Evolutionary conservation across 225 moss, liverwort and hornwort genomes (phyloP).

Genomic region (Rhytidiadelphus loreus): DNA sequence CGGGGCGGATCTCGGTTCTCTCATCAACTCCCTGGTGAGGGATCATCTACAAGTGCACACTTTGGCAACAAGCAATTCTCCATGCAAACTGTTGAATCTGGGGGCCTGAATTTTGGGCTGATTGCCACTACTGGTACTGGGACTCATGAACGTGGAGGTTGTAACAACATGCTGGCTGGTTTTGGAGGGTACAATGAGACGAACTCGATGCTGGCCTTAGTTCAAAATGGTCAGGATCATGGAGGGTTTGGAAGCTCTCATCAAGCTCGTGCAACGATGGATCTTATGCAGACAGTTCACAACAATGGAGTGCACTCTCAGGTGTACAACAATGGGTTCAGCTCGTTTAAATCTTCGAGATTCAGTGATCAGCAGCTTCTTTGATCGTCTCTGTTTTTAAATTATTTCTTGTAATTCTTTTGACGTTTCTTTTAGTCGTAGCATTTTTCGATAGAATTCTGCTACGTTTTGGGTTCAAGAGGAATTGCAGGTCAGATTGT

Average conservation of each 20-base stretch:
- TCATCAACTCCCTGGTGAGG: constrained; percentile 5
- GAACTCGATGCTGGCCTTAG: constrained; percentile 9
- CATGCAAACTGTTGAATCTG: background rate
- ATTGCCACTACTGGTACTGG: constrained; percentile 18
- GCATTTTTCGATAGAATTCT: background rate
- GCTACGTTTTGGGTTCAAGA: background rate
- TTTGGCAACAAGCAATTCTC: constrained; percentile 24
- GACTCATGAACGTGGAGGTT: background rate
- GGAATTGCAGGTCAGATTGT: background rate
- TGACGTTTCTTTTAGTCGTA: background rate
- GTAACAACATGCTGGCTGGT: constrained; percentile 4
- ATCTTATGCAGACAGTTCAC: constrained; percentile 31
- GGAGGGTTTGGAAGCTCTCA: background rate
- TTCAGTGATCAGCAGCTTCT: constrained; percentile 14
- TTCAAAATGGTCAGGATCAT: constrained; percentile 3
- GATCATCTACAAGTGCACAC: constrained; percentile 2
- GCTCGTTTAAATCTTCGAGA: constrained; percentile 11
- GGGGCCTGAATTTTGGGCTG: constrained; percentile 20
- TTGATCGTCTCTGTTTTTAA: background rate
- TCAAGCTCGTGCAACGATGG: constrained; percentile 9
- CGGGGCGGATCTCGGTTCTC: constrained; percentile 27
- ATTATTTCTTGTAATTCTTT: background rate
- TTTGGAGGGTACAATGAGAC: constrained; percentile 14
- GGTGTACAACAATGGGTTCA: constrained; percentile 13
- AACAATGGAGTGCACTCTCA: constrained; percentile 4